Evolutionary conservation across 805 yeast species (phyloP).

Genomic region (Saturnispora zaruensis): DNA sequence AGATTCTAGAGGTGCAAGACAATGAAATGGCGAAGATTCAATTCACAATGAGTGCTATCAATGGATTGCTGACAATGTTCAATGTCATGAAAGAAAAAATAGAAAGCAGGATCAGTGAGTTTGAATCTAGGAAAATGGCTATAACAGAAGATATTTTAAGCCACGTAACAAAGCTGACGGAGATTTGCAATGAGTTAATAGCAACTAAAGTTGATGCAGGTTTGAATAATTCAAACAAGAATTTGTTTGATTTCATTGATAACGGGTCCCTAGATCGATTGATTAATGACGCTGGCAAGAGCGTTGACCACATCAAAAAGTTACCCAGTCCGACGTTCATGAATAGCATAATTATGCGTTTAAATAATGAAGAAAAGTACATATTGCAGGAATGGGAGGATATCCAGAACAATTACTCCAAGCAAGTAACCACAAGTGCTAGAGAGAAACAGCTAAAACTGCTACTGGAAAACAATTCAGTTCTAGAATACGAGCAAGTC

Average conservation of each 20-base stretch:
- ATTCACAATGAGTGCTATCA: slow-evolving; percentile 38
- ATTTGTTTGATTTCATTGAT: slow-evolving; percentile 42
- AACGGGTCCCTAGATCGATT: slow-evolving; percentile 31
- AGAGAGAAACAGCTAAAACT: slow-evolving; percentile 19
- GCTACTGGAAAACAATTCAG: slow-evolving; percentile 33
- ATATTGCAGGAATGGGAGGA: slow-evolving; percentile 17
- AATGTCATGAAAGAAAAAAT: slow-evolving; percentile 26
- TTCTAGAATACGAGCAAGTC: slow-evolving; percentile 62
- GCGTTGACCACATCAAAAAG: slow-evolving; percentile 25
- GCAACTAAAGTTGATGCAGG: slow-evolving; percentile 30
- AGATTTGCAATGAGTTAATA: slow-evolving; percentile 29
- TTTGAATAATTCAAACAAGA: slow-evolving; percentile 14
- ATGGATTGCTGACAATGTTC: slow-evolving; percentile 39
- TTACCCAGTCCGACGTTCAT: slow-evolving; percentile 21
- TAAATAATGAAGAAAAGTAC: slow-evolving; percentile 22
- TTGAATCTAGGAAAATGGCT: slow-evolving; percentile 20
- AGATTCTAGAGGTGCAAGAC: slow-evolving; percentile 34
- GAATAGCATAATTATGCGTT: slow-evolving; percentile 22
- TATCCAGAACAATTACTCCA: slow-evolving; percentile 16
- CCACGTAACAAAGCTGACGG: slow-evolving; percentile 29
- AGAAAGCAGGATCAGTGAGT: slow-evolving; percentile 22
- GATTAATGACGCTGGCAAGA: slow-evolving; percentile 25
- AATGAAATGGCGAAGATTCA: slow-evolving; percentile 34
- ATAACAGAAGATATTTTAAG: slow-evolving; percentile 18
- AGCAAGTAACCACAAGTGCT: slow-evolving; percentile 11